Evolutionary conservation across 2,329 filamentous ascomycete genomes (phyloP), one percentile per base, ranked within the genome.

Genomic region (Aureobasidium sp.): DNA sequence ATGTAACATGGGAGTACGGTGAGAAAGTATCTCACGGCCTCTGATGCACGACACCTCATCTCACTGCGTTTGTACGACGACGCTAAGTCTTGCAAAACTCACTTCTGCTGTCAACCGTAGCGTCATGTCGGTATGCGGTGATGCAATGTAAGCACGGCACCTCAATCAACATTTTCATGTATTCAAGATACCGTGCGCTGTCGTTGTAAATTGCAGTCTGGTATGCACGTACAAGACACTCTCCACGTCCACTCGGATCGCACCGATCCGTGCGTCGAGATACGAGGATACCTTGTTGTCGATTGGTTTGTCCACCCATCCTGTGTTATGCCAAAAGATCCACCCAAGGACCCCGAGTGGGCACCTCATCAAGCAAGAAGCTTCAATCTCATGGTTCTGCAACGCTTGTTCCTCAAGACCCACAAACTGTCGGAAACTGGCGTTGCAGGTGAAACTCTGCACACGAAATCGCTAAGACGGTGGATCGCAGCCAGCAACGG

Each of bases 11-110:
- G 17, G 10, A 21, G 19, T 29, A 43, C 38, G 33, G 21, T n/a
- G 35, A 11, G 23, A 19, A 17, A 42, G 51, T 53, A 38, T 45
- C 51, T 55, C 40, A 55, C 51, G 19, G 38, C 27, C 15, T 55
- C 27, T 35, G 38, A 55, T 55, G 27, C 51, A 55, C 51, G 51
- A 55, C 40, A 55, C 51, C 9, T 45, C 29, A 38, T 55, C 21
- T 55, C 40, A 55, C 51, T 45, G 29, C 51, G 27, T 45, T 45
- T 35, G 51, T 45, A 29, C 38, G 21, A 55, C 51, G 9, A 40
- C 45, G 19, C 51, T 35, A 35, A n/a, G 6, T 31, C 25, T 35
- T 4, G 27, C 40, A 33, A 33, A 21, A 21, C 5, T 47, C 51
- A 54, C 37, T 29, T 25, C 35, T 54, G 51, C 51, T 25, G 51